A percentile compares a stretch with the other conserved stretches of the same genome.
Conservation (phyloP, 2,329 filamentous ascomycete genomes). For the Aspergillus puulaauensis region DNA sequence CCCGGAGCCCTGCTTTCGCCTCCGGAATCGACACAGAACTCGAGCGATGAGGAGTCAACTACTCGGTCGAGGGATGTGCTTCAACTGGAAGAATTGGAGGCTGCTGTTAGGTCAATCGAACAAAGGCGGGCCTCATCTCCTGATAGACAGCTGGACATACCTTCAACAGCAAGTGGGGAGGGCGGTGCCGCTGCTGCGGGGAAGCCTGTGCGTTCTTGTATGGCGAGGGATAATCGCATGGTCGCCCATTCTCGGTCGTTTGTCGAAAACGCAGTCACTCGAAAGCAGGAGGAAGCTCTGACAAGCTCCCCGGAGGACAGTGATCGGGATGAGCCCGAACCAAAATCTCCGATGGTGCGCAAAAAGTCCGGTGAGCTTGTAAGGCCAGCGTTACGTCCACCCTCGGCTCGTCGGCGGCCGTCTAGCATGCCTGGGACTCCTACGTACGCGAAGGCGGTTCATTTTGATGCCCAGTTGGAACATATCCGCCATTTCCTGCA, state of each 20-base stretch:
- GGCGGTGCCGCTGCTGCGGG: constrained; percentile 19
- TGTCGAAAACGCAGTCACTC: constrained; percentile 54
- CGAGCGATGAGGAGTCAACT: constrained; percentile 70
- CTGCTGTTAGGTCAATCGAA: constrained; percentile 78
- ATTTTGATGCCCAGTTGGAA: constrained; percentile 95
- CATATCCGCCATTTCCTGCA: constrained; percentile 95
- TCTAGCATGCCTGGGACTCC: constrained; percentile 98
- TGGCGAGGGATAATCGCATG: constrained; percentile 58
- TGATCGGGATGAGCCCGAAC: constrained; percentile 61
- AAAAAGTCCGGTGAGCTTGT: constrained; percentile 99
- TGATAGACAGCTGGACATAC: constrained; percentile 25
- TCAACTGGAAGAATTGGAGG: constrained; percentile 67
- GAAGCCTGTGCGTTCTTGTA: constrained; percentile 34
- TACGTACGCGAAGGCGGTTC: constrained; percentile 94
- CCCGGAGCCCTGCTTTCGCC: constrained; percentile 85
- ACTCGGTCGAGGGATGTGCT: constrained; percentile 46
- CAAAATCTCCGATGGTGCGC: constrained; percentile 87
- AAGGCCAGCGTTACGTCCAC: constrained; percentile 79
- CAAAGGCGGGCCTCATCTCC: constrained; percentile 30
- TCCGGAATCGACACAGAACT: constrained; percentile 78
- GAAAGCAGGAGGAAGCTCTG: constrained; percentile 42
- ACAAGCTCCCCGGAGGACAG: constrained; percentile 47
- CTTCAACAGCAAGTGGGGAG: constrained; percentile 32
- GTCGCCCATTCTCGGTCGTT: constrained; percentile 62
- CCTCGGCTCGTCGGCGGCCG: constrained; percentile 72